Conservation (phyloP, 768 basidiomycete genomes). For the Boletus rubescentipes region DNA sequence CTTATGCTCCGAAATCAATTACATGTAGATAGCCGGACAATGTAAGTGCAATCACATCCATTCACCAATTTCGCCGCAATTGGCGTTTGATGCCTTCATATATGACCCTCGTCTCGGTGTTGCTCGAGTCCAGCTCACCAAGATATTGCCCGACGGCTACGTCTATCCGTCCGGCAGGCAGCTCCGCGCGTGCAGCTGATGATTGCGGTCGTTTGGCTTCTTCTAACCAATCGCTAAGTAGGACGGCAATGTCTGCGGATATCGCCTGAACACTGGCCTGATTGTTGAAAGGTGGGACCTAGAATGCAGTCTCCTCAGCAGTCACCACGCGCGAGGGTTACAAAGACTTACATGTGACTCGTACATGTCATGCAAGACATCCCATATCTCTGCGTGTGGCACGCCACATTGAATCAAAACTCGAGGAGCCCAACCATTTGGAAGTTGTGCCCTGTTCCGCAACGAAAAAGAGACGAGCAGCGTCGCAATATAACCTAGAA, state of each 20-base stretch:
- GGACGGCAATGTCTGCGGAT: conserved; percentile 76
- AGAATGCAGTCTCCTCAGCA: conserved; percentile 3
- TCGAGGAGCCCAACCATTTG: conserved; percentile 80
- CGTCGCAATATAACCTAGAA: conserved; percentile 69
- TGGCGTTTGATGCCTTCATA: conserved; percentile 75
- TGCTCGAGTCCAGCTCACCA: conserved; percentile 60
- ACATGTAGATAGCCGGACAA: conserved; percentile 15
- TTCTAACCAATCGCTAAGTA: conserved; percentile 80
- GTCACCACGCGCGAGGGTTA: not conserved
- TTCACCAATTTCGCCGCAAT: conserved; percentile 68
- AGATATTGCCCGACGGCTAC: conserved; percentile 72
- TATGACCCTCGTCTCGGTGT: conserved; percentile 57
- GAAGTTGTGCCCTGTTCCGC: conserved; percentile 54
- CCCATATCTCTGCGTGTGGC: conserved; percentile 80
- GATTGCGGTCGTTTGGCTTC: conserved; percentile 74
- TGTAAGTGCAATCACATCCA: conserved; percentile 11
- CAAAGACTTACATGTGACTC: conserved; percentile 70
- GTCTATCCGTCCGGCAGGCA: conserved; percentile 79
- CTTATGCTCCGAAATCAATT: conserved; percentile 13
- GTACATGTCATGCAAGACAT: conserved; percentile 81
- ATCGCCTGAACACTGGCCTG: conserved; percentile 78
- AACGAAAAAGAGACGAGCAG: conserved; percentile 75
- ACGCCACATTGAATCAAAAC: conserved; percentile 80
- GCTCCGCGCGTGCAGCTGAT: conserved; percentile 57
- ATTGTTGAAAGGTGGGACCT: conserved; percentile 84